Conservation (phyloP, 2,329 filamentous ascomycete species). For the Cadophora malorum region DNA sequence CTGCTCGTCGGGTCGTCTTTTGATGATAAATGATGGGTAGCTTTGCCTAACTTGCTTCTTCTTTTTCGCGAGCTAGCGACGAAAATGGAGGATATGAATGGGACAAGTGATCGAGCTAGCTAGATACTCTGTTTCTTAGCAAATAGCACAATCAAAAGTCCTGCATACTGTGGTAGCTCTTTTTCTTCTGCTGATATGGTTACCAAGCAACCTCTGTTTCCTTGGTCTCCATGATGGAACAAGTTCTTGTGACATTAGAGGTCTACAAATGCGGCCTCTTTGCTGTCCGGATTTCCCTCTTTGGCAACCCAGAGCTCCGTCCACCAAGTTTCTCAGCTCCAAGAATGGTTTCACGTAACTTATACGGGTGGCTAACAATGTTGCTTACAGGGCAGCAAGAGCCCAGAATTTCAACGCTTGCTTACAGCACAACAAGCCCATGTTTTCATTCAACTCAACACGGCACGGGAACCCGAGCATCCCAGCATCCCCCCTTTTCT, state of each 20-base stretch:
- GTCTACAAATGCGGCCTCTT: neutral
- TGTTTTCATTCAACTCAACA: neutral
- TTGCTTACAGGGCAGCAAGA: neutral
- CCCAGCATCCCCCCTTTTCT: neutral
- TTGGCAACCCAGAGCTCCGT: neutral
- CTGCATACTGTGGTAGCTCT: neutral
- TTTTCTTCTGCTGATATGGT: neutral
- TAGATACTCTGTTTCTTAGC: conserved; percentile 6
- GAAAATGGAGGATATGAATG: conserved; percentile 12
- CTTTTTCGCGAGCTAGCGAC: neutral
- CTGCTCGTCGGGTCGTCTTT: conserved; percentile 10
- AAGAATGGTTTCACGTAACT: neutral
- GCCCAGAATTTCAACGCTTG: no score
- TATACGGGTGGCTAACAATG: neutral
- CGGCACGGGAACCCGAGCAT: neutral
- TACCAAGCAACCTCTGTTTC: neutral
- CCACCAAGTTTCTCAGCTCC: neutral
- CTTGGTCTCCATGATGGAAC: neutral
- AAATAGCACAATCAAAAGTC: conserved; percentile 2
- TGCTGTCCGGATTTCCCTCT: neutral
- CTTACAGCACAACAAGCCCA: neutral
- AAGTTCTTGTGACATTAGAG: neutral
- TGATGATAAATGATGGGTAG: conserved; percentile 15
- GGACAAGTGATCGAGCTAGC: neutral
- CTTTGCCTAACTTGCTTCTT: conserved; percentile 3